phyloP scores from a whole-genome alignment of 78 protist genomes.

The Dictyostelium purpureum region DNA sequence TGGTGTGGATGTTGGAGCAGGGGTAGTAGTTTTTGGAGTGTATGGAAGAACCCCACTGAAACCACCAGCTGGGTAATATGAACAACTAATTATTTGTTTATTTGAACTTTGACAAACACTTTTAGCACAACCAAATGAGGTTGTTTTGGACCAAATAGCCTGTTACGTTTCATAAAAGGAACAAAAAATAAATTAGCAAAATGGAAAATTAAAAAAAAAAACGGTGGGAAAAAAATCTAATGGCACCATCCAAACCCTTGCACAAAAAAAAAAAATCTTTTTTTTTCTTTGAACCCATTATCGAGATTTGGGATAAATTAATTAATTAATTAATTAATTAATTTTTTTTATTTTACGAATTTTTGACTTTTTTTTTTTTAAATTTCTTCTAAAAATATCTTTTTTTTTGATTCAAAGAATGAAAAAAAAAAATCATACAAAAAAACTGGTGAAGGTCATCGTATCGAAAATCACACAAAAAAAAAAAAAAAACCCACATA shows the following conservation, averaged over 20 bases:
- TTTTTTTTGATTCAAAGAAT: too few species aligned
- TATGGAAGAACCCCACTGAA: slow-evolving; percentile 31
- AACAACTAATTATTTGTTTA: neutral
- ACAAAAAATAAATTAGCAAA: neutral
- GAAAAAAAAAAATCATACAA: too few species aligned
- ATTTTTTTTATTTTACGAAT: neutral
- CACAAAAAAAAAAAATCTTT: too few species aligned
- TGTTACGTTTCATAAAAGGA: neutral
- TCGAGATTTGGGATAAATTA: too few species aligned
- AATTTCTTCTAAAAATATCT: too few species aligned
- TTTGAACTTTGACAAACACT: neutral
- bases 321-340: neutral
- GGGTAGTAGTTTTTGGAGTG: neutral
- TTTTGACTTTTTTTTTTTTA: neutral
- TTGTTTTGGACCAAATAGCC: slow-evolving; percentile 12
- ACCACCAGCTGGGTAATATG: slow-evolving; percentile 24
- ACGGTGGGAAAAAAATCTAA: neutral
- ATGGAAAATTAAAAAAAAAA: neutral
- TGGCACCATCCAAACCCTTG: too few species aligned
- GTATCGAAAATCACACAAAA: neutral
- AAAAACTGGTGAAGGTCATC: too few species aligned
- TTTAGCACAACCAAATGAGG: slow-evolving; percentile 33
- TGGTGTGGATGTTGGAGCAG: neutral
- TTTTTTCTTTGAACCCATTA: too few species aligned
- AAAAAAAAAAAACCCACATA: too few species aligned